Conservation (phyloP, 2,329 filamentous ascomycete genomes). For the Claviceps sorghi region DNA sequence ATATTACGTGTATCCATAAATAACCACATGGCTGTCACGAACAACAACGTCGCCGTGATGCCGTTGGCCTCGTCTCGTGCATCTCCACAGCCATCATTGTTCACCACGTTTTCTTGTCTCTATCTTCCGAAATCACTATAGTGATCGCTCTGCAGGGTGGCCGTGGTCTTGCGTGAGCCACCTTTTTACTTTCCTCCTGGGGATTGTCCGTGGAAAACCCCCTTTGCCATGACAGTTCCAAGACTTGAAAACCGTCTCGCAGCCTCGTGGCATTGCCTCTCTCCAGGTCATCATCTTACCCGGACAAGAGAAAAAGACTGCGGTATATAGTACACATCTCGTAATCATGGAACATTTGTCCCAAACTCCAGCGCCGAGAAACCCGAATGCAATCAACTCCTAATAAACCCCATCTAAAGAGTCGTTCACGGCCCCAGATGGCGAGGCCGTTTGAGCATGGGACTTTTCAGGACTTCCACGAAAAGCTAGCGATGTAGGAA, state of each 20-base stretch:
- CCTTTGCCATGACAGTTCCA: too few relatives aligned
- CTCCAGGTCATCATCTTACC: background rate
- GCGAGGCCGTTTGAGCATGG: constrained; percentile 17
- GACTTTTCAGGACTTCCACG: constrained; percentile 48
- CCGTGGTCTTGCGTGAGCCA: background rate
- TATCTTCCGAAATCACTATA: background rate
- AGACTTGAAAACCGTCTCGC: background rate
- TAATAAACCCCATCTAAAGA: constrained; percentile 13
- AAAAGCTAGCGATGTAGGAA: constrained; percentile 38
- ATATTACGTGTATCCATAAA: background rate
- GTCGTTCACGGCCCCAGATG: constrained; percentile 18
- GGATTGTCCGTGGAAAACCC: background rate
- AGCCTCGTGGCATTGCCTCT: background rate
- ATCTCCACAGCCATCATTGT: background rate
- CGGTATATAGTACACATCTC: background rate
- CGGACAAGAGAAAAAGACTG: background rate
- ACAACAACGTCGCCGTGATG: background rate
- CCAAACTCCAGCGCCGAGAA: constrained; percentile 5
- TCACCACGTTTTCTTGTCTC: background rate
- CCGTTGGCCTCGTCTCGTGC: background rate
- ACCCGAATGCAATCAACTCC: constrained; percentile 5
- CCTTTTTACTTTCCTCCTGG: background rate
- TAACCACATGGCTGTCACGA: background rate
- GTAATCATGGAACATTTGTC: background rate
- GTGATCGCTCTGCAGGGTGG: background rate